Evolutionary conservation across 2,329 filamentous ascomycete species (phyloP).

Genomic region (Fusarium sp.): DNA sequence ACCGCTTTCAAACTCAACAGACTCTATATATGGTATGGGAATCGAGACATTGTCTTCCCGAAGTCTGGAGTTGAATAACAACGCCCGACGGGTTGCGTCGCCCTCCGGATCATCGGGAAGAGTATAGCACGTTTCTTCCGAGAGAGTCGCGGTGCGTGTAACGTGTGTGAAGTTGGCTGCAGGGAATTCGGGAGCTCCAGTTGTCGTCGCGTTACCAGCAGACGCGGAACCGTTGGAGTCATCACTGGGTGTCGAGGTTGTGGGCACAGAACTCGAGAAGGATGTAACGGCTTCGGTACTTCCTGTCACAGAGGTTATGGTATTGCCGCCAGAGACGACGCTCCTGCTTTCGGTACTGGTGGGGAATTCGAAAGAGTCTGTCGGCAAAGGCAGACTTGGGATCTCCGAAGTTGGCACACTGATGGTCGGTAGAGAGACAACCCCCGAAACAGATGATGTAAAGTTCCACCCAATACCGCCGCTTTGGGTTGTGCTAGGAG

Average conservation of each 20-base stretch:
- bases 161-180: conserved; percentile 51
- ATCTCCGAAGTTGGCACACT: conserved; percentile 17
- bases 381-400: conserved; percentile 7
- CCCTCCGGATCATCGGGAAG: conserved; percentile 42
- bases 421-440: conserved; percentile 21
- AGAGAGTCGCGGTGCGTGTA: conserved; percentile 45
- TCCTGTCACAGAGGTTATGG: not conserved
- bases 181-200: conserved; percentile 33
- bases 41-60: conserved; percentile 49
- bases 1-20: conserved; percentile 50
- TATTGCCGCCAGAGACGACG: not conserved
- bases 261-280: conserved; percentile 23
- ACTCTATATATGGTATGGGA: conserved; percentile 53
- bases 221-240: conserved; percentile 21
- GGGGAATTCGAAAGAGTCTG: not conserved
- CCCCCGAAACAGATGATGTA: conserved; percentile 13
- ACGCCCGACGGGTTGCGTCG: conserved; percentile 42
- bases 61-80: conserved; percentile 49
- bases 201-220: conserved; percentile 21
- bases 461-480: not conserved
- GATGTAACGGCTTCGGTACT: conserved; percentile 24
- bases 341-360: conserved; percentile 3
- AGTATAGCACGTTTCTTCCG: conserved; percentile 49
- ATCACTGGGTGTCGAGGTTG: conserved; percentile 1
- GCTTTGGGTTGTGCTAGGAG: not conserved